A percentile compares a stretch with the other conserved stretches of the same genome.
Conservation (phyloP, 345 rosid genomes). For the Hypericum androsaemum region DNA sequence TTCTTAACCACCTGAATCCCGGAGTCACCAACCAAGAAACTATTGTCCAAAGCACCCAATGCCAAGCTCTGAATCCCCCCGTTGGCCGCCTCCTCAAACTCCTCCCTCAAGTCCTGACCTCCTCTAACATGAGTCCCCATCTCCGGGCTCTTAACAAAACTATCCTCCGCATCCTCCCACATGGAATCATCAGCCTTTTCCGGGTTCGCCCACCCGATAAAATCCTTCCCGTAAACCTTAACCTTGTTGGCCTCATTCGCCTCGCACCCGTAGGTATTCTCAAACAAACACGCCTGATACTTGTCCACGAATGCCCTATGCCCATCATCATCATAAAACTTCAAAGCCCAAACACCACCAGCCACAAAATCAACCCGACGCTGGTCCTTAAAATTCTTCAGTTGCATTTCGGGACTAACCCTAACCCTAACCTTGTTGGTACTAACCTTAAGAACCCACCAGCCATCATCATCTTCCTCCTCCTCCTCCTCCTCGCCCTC, state of each 20-base stretch:
- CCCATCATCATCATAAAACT: conserved; percentile 10
- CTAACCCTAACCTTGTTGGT: conserved; percentile 48
- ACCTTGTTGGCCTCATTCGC: conserved; percentile 65
- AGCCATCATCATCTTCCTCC: conserved; percentile 31
- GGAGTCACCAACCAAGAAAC: conserved; percentile 84
- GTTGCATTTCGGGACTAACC: conserved; percentile 52
- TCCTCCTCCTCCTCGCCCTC: conserved; percentile 19
- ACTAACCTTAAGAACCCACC: conserved; percentile 67
- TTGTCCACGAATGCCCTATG: conserved; percentile 40
- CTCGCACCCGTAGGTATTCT: conserved; percentile 71
- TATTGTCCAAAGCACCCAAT: conserved; percentile 91
- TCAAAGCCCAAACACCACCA: conserved; percentile 84
- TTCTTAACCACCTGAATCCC: conserved; percentile 95
- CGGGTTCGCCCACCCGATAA: conserved; percentile 82
- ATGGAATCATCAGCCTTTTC: conserved; percentile 92
- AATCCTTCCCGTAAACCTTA: conserved; percentile 88
- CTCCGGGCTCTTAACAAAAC: conserved; percentile 47
- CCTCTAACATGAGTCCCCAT: conserved; percentile 46
- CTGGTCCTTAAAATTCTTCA: conserved; percentile 66
- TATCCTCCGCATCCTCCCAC: conserved; percentile 98
- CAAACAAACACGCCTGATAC: conserved; percentile 69
- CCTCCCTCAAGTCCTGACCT: conserved; percentile 73
- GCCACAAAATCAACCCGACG: conserved; percentile 89
- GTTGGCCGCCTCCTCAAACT: conserved; percentile 81
- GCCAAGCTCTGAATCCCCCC: conserved; percentile 96